Conservation (phyloP, 1,139 yeast genomes). For the Diutina scorzettiae region DNA sequence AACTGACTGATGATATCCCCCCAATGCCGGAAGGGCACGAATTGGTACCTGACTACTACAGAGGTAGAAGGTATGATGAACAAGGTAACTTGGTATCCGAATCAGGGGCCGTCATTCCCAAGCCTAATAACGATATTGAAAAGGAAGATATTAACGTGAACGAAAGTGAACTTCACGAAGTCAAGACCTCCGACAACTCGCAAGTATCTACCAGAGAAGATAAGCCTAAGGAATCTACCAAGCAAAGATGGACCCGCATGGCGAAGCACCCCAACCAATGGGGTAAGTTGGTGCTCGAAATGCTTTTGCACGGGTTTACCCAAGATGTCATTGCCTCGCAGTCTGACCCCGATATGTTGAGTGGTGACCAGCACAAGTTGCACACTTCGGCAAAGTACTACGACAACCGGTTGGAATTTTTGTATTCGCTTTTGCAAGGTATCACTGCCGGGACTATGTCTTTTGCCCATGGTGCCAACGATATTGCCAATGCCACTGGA, state of each 20-base stretch:
- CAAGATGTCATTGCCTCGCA: constrained; percentile 51
- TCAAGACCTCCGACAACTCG: constrained; percentile 7
- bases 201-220: neutral
- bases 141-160: constrained; percentile 5
- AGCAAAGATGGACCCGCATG: constrained; percentile 31
- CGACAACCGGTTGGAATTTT: constrained; percentile 60
- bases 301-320: constrained; percentile 48
- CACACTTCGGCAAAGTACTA: constrained; percentile 52
- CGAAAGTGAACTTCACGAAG: neutral
- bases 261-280: constrained; percentile 38
- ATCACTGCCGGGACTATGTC: constrained; percentile 74
- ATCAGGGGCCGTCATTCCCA: constrained; percentile 9
- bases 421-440: constrained; percentile 60
- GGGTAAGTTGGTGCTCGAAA: constrained; percentile 38
- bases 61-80: constrained; percentile 40
- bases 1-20: constrained; percentile 45
- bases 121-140: constrained; percentile 7
- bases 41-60: constrained; percentile 51
- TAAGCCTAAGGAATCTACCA: constrained; percentile 20
- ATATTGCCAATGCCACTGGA: constrained; percentile 70
- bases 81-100: constrained; percentile 8
- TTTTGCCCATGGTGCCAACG: constrained; percentile 76
- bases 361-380: constrained; percentile 35
- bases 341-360: constrained; percentile 19
- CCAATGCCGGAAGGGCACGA: constrained; percentile 52